Conservation (phyloP, 139 green algal species). For the Tetradesmus obliquus region DNA sequence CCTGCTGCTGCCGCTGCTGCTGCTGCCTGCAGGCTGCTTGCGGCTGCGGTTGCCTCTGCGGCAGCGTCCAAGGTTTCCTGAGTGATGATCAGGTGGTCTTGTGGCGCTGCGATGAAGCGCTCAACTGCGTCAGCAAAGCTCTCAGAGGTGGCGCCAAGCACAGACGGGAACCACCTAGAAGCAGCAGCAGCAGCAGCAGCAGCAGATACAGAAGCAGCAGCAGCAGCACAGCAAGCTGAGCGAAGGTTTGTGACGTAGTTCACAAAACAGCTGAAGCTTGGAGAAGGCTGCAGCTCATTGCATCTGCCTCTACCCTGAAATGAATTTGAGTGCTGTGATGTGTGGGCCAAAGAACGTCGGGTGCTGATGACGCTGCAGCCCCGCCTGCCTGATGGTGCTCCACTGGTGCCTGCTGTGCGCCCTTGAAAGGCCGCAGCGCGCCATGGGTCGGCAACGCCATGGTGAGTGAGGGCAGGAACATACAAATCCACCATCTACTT, state of each 20-base stretch:
- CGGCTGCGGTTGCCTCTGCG: neutral
- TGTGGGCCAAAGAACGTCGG: constrained; percentile 41
- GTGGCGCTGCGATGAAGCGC: constrained; percentile 50
- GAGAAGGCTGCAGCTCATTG: no score
- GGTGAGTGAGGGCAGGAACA: constrained; percentile 28
- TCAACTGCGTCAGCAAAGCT: constrained; percentile 77
- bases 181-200: neutral
- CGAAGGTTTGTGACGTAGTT: neutral
- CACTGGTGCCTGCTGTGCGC: constrained; percentile 28
- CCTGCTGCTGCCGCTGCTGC: neutral
- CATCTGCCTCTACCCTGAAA: neutral
- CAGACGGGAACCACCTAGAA: constrained; percentile 51
- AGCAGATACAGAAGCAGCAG: neutral
- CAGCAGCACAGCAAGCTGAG: neutral
- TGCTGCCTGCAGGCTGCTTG: neutral
- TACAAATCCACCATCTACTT: no score
- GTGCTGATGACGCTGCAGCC: constrained; percentile 16
- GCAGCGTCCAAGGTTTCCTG: neutral
- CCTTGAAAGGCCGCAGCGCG: constrained; percentile 39
- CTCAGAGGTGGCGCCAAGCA: constrained; percentile 83
- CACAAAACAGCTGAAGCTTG: neutral
- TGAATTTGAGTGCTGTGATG: neutral
- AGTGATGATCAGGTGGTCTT: neutral
- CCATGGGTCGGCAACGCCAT: constrained; percentile 29
- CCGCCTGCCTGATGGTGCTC: constrained; percentile 42